Percentiles rank a stretch among this genome's conserved stretches.
Evolutionary conservation across 176 grass and related monocot genomes (phyloP).

Genomic region (Triticum dicoccoides): DNA sequence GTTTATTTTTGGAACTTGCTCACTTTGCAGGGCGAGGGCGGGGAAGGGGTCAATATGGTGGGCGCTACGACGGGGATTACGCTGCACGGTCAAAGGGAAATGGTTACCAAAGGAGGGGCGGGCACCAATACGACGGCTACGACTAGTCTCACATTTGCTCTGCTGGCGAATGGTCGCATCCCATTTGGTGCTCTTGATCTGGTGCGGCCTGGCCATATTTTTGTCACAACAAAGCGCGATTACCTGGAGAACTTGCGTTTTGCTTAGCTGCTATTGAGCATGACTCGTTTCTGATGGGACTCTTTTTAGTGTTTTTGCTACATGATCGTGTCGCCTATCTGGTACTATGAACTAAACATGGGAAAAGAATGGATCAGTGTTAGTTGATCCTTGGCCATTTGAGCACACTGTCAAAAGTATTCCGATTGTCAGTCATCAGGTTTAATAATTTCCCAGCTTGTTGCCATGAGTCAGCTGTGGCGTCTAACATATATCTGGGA

Average conservation of each 20-base stretch:
- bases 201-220: constrained; percentile 32
- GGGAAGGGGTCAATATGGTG: constrained; percentile 44
- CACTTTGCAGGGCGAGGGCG: constrained; percentile 38
- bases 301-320: constrained; percentile 5
- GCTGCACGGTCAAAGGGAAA: constrained; percentile 38
- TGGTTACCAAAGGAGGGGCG: constrained; percentile 30
- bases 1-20: not conserved
- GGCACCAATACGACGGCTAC: constrained; percentile 39
- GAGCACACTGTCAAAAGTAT: not conserved
- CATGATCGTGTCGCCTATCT: constrained; percentile 6
- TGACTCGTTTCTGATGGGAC: constrained; percentile 24
- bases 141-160: constrained; percentile 2
- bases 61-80: constrained; percentile 37
- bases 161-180: constrained; percentile 11
- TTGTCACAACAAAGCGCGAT: constrained; percentile 28
- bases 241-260: constrained; percentile 11
- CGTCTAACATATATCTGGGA: too few relatives aligned
- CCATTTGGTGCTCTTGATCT: constrained; percentile 5
- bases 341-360: not conserved
- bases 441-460: not conserved
- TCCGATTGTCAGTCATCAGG: not conserved
- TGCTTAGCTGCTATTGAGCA: constrained; percentile 1
- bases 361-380: not conserved
- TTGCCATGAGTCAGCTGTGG: not conserved
- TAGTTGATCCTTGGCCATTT: not conserved